These are phyloP conservation scores for Escovopsis sp. DNA, from an alignment of 2,329 filamentous ascomycete genomes.

Conservation along the genomic window DNA sequence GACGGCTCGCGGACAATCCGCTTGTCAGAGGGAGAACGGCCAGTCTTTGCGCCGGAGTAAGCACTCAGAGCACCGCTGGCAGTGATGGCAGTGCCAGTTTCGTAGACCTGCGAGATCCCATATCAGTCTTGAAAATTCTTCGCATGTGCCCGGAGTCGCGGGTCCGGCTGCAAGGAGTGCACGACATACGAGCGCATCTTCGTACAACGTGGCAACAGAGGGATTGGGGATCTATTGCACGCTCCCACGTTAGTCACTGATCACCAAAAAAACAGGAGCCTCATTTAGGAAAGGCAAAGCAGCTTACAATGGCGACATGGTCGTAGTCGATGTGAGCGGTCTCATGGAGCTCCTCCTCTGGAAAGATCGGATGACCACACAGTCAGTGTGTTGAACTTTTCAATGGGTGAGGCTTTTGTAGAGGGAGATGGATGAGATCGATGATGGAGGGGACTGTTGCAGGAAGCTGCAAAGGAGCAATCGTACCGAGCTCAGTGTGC, in stretches of 20 bases:
- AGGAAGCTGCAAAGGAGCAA: background rate
- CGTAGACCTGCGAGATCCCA: conserved; percentile 42
- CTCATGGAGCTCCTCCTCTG: conserved; percentile 88
- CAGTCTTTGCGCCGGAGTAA: conserved; percentile 97
- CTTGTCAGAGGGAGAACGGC: conserved; percentile 93
- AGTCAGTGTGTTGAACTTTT: background rate
- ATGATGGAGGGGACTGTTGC: background rate
- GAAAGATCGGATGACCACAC: background rate
- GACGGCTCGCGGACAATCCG: conserved; percentile 83
- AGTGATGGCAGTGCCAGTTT: conserved; percentile 94
- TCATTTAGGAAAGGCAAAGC: background rate
- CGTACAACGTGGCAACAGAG: conserved; percentile 88
- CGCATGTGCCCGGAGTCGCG: background rate
- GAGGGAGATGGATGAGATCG: conserved; percentile 1
- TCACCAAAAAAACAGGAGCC: background rate
- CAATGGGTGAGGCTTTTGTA: background rate
- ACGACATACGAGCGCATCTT: conserved; percentile 66
- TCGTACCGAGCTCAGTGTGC: conserved; percentile 75
- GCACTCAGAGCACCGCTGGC: conserved; percentile 88
- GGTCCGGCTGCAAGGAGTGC: background rate
- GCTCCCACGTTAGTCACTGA: background rate
- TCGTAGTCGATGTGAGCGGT: conserved; percentile 98
- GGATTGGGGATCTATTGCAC: conserved; percentile 61
- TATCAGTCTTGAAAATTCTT: conserved; percentile 3
- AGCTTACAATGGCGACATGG: conserved; percentile 83